Evolutionary conservation across 2,329 filamentous ascomycete species (phyloP), one percentile per base, ranked within the genome.

Genomic region (Nigrospora sphaerica): DNA sequence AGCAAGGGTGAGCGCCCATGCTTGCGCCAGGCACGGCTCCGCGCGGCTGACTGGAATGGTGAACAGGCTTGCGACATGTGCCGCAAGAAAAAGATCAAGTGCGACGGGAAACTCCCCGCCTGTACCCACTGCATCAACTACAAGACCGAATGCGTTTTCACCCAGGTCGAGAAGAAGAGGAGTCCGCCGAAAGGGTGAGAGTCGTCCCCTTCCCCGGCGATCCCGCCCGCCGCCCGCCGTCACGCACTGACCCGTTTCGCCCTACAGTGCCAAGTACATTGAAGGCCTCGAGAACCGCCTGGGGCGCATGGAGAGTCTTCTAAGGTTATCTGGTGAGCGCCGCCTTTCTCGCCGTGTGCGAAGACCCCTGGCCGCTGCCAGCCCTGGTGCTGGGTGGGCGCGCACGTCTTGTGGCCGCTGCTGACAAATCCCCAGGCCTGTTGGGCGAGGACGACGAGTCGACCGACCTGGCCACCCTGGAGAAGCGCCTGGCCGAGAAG

Each of bases 41-140:
- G 13, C 14, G 42, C 32, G 31, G 32, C 54, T 57, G 51, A 58
- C 50, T 39, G 57, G 12, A 32, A 53, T 39, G 58, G 32, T 31
- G 33, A 17, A n/a, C 50, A 91, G 87, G 90, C 90, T 44, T 95
- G 90, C 70, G 91, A 95, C 59, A 95, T 95, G 90, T 97, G 92
- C 64, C 80, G 91, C 58, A 95, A 95, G 71, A 91, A 88, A 69
- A 95, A 92, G 76, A 93, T 97, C 69, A 97, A 97, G 71, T 97
- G 92, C 68, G 93, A 97, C 63, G 92, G 93, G 55, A 95, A 95
- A 70, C 81, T 95, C 69, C 92, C 93, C 34, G 83, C 90, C 50
- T 98, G 93, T 68, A 91, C 88, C 9, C 93, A 97, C 68, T 98
- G 92, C 66, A 86, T 86, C 65, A 97, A 96, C 66, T 96, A 96